phyloP scores from a whole-genome alignment of 1,284 basidiomycete species.

The Athelia sp. region DNA sequence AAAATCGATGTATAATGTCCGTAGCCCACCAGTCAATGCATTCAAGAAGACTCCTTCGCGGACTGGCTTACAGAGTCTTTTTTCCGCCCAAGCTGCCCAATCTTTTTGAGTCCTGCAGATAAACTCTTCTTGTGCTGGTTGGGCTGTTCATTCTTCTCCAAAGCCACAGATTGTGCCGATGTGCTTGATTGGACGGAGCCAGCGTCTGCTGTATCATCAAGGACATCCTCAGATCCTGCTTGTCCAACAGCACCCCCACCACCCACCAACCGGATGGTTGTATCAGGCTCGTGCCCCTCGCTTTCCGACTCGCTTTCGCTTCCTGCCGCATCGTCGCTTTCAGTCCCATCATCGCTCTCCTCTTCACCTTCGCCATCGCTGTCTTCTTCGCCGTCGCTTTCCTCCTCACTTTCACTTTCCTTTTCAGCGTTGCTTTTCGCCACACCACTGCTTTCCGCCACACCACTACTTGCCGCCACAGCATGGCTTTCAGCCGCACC shows the following conservation, averaged over 20 bases:
- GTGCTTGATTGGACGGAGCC: slow-evolving; percentile 15
- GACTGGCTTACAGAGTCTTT: slow-evolving; percentile 48
- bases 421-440: too few species aligned
- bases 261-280: slow-evolving; percentile 55
- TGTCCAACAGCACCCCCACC: slow-evolving; percentile 35
- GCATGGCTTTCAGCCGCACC: too few species aligned
- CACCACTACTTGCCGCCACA: too few species aligned
- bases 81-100: slow-evolving; percentile 48
- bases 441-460: too few species aligned
- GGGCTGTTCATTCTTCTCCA: slow-evolving; percentile 24
- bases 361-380: too few species aligned
- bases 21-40: too few species aligned
- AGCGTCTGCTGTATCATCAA: slow-evolving; percentile 17
- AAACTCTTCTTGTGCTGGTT: slow-evolving; percentile 51
- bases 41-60: slow-evolving; percentile 24
- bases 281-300: slow-evolving; percentile 21
- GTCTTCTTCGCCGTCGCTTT: too few species aligned
- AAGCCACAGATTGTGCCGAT: slow-evolving; percentile 7
- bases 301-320: too few species aligned
- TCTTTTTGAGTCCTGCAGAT: slow-evolving; percentile 50
- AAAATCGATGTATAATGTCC: too few species aligned
- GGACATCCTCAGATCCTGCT: slow-evolving; percentile 16
- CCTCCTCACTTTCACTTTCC: too few species aligned
- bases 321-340: slow-evolving; percentile 1
- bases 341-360: neutral